These are phyloP conservation scores for Linnemannia hyalina DNA, from an alignment of 192 early-diverging fungal species.

Conservation along the genomic window DNA sequence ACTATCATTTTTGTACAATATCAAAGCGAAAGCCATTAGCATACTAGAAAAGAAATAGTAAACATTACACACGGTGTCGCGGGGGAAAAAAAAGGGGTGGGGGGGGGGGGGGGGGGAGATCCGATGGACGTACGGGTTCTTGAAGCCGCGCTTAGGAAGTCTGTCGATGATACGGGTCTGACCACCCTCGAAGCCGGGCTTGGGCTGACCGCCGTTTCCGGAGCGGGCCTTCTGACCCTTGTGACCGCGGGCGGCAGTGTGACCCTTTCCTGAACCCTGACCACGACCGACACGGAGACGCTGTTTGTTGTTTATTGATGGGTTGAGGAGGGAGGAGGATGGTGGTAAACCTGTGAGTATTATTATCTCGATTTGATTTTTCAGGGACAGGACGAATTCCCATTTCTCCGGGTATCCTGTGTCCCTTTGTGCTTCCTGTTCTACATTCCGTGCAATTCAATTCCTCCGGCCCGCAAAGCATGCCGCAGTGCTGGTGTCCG, in stretches of 20 bases:
- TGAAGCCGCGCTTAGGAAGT: slow-evolving; percentile 91
- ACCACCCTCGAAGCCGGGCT: slow-evolving; percentile 93
- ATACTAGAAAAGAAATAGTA: neutral
- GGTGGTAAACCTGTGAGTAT: neutral
- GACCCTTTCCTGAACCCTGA: slow-evolving; percentile 88
- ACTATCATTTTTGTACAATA: slow-evolving; percentile 39
- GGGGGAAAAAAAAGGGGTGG: no score
- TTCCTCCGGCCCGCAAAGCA: neutral
- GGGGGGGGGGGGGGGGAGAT: neutral
- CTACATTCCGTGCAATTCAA: neutral
- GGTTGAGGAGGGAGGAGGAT: neutral
- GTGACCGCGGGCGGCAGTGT: slow-evolving; percentile 90
- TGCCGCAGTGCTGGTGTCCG: no score
- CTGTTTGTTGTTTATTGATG: slow-evolving; percentile 24
- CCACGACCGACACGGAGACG: slow-evolving; percentile 83
- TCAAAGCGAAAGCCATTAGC: slow-evolving; percentile 5
- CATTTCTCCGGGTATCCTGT: neutral
- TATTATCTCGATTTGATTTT: neutral
- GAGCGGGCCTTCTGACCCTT: slow-evolving; percentile 91
- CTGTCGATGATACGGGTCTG: slow-evolving; percentile 86
- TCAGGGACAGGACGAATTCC: neutral
- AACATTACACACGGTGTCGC: neutral
- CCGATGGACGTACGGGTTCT: slow-evolving; percentile 64
- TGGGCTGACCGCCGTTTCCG: slow-evolving; percentile 77
- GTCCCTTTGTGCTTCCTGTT: no score